These are phyloP conservation scores for Cutaneotrichosporon dermatis DNA, from an alignment of 1,284 basidiomycete genomes.

Conservation along the genomic window DNA sequence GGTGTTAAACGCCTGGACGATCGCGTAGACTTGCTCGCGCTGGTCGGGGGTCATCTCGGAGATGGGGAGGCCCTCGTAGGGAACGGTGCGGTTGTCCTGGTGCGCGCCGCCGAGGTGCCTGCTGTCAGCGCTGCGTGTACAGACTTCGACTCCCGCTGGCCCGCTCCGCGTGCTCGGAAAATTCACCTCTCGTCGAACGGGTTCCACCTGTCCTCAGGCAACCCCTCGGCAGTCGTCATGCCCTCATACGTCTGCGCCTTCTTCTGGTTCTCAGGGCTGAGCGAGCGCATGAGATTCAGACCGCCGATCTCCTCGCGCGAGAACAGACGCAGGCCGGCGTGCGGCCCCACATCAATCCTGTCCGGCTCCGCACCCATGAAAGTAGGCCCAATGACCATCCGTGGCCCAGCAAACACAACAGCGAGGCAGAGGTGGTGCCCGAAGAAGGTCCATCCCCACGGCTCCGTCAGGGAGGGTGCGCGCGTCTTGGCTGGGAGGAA, in stretches of 20 bases:
- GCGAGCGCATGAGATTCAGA: slow-evolving; percentile 37
- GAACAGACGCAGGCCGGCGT: slow-evolving; percentile 40
- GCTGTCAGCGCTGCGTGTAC: no score
- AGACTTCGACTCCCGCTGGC: no score
- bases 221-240: slow-evolving; percentile 27
- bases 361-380: slow-evolving; percentile 48
- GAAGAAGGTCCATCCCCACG: slow-evolving; percentile 45
- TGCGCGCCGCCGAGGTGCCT: slow-evolving; percentile 38
- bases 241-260: slow-evolving; percentile 35
- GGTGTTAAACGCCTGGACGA: slow-evolving; percentile 42
- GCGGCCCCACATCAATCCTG: slow-evolving; percentile 37
- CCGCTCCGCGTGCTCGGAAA: no score
- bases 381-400: slow-evolving; percentile 43
- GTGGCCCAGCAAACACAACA: slow-evolving; percentile 37
- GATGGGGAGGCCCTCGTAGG: slow-evolving; percentile 38
- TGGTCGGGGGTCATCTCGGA: slow-evolving; percentile 29
- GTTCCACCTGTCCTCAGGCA: slow-evolving; percentile 44
- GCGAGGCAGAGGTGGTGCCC: slow-evolving; percentile 45
- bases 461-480: slow-evolving; percentile 15
- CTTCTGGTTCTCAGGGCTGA: slow-evolving; percentile 32
- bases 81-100: slow-evolving; percentile 43
- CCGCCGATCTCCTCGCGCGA: slow-evolving; percentile 37
- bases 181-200: slow-evolving; percentile 40
- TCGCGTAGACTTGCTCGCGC: slow-evolving; percentile 29
- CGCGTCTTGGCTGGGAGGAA: slow-evolving; percentile 18